Percentiles rank a stretch among this genome's conserved stretches.
phyloP scores from a whole-genome alignment of 2,329 filamentous ascomycete species.

The Talaromyces sp. region DNA sequence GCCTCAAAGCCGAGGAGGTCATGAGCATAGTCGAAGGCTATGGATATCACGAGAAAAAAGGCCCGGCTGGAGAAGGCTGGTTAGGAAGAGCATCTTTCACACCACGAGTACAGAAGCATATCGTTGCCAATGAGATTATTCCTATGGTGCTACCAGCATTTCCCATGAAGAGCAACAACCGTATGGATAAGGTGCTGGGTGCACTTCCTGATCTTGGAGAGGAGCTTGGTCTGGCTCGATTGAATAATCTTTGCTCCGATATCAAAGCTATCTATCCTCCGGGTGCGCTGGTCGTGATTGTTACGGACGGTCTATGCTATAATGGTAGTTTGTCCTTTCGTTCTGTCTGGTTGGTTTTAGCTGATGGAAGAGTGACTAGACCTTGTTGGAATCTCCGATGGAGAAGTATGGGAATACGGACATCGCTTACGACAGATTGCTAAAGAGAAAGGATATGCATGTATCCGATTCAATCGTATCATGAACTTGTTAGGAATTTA shows the following conservation, averaged over 20 bases:
- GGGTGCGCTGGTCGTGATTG: constrained; percentile 42
- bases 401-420: constrained; percentile 42
- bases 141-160: constrained; percentile 33
- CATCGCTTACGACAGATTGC: constrained; percentile 37
- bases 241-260: constrained; percentile 40
- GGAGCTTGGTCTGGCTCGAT: constrained; percentile 39
- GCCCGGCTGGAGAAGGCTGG: constrained; percentile 2
- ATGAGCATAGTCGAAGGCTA: constrained; percentile 7
- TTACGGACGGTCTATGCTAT: constrained; percentile 45
- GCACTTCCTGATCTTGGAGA: constrained; percentile 44
- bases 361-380: constrained; percentile 25
- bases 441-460: constrained; percentile 28
- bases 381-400: constrained; percentile 42
- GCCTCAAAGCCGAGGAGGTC: constrained; percentile 5
- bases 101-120: constrained; percentile 6
- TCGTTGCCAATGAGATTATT: constrained; percentile 22
- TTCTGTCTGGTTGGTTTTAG: neutral
- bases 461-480: constrained; percentile 38
- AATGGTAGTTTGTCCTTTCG: constrained; percentile 24
- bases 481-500: constrained; percentile 33
- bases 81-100: constrained; percentile 9
- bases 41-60: neutral
- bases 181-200: constrained; percentile 33
- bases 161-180: constrained; percentile 31
- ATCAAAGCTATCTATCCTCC: constrained; percentile 40